Evolutionary conservation across 345 rosid species (phyloP), one percentile per base, ranked within the genome.

Genomic region (Hypericum perforatum): DNA sequence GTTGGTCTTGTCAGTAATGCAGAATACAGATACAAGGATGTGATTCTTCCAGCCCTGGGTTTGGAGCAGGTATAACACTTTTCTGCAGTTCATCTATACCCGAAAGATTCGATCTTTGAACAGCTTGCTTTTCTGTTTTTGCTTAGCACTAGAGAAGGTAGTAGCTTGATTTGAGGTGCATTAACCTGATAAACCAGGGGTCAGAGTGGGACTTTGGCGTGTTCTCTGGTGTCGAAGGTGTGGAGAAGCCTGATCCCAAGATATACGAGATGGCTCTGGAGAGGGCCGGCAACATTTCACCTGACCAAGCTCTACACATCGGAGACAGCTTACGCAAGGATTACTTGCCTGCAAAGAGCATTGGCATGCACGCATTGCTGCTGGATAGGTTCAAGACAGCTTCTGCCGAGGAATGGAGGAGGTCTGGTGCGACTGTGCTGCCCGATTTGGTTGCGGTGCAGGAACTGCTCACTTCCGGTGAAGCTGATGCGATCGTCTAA

Each of bases 121-220:
- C 32, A 22, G 32, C 32, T 1, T 4, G 32, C 32, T 22, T 22
- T 22, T 22, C 32, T 4, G 4, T 22, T 22, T 15, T 0, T 54
- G 3, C 32, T 45, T 43, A 9, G 47, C 41, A n/a, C 40, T n/a
- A 52, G 39, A 12, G 16, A 52, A 37, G 40, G 43, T 59, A 43
- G 63, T 37, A 6, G 8, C 7, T 6, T 60, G 32, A 1, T n/a
- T 38, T 47, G 41, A 43, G 32, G 32, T 22, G 15, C 12, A 9
- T 46, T 11, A 41, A 49, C 44, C 41, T 9, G 45, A n/a, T 15
- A 62, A 32, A 72, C 22, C 59, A 89, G 97, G 89, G 73, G 2
- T 70, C 81, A 0, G 97, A 90, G 70, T 90, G 95, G 95, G 97
- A 86, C 62, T 86, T 90, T 70, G 96, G 97, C 57, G 95, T 90